phyloP scores from a whole-genome alignment of 805 yeast genomes.

The Lachancea quebecensis region DNA sequence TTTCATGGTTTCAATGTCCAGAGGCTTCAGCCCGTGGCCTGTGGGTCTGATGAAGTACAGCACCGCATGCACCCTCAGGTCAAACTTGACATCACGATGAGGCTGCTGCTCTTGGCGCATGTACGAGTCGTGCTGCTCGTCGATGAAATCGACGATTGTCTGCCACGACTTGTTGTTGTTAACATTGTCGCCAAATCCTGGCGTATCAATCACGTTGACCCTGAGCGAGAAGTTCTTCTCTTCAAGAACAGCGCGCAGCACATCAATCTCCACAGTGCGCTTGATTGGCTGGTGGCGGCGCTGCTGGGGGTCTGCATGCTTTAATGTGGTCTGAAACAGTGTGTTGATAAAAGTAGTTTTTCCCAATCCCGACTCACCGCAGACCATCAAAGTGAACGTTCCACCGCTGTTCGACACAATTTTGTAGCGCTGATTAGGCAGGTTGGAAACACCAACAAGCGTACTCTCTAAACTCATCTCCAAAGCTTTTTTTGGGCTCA shows the following conservation, averaged over 20 bases:
- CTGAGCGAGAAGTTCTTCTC: slow-evolving; percentile 76
- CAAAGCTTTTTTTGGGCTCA: background rate
- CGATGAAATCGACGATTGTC: slow-evolving; percentile 80
- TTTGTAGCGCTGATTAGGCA: slow-evolving; percentile 74
- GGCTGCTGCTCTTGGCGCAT: slow-evolving; percentile 97
- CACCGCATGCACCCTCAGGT: slow-evolving; percentile 85
- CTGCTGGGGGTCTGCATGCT: slow-evolving; percentile 40
- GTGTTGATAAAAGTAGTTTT: slow-evolving; percentile 89
- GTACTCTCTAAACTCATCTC: slow-evolving; percentile 9
- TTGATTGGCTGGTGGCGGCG: slow-evolving; percentile 44
- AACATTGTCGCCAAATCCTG: slow-evolving; percentile 89
- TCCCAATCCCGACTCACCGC: slow-evolving; percentile 90
- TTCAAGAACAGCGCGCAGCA: slow-evolving; percentile 71
- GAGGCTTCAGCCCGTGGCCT: slow-evolving; percentile 78
- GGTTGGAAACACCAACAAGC: slow-evolving; percentile 62
- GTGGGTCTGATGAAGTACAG: slow-evolving; percentile 87
- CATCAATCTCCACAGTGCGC: slow-evolving; percentile 71
- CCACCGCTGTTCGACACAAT: slow-evolving; percentile 71
- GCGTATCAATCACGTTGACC: slow-evolving; percentile 82
- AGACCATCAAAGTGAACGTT: slow-evolving; percentile 71
- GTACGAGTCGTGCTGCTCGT: slow-evolving; percentile 80
- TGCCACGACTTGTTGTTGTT: slow-evolving; percentile 83
- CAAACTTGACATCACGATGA: slow-evolving; percentile 53
- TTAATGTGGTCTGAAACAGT: slow-evolving; percentile 66
- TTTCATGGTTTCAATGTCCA: slow-evolving; percentile 86